Evolutionary conservation across 148 eudicot genomes (phyloP).

Genomic region (Oxyria digyna): DNA sequence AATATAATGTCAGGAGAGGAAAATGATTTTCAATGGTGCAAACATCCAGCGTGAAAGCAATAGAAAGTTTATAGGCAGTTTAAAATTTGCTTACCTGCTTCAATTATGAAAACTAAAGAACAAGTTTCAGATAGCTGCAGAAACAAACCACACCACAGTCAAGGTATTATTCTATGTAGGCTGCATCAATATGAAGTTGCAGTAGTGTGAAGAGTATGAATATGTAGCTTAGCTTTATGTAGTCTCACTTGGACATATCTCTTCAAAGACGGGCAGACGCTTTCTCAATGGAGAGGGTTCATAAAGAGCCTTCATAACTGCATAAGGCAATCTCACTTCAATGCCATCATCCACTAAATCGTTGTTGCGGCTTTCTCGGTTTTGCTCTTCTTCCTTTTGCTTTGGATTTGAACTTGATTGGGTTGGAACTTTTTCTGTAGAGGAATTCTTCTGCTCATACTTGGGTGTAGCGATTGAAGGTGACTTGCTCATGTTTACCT

Average conservation of each 20-base stretch:
- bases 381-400: neutral
- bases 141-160: no score
- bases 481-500: neutral
- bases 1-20: no score
- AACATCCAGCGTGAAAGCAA: no score
- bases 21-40: no score
- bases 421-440: no score
- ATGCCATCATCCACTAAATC: constrained; percentile 57
- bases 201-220: neutral
- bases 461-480: neutral
- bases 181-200: neutral
- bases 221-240: neutral
- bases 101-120: no score
- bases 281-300: constrained; percentile 19
- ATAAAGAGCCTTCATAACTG: constrained; percentile 29
- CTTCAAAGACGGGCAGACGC: constrained; percentile 45
- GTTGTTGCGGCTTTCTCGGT: constrained; percentile 16
- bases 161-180: no score
- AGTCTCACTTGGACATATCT: constrained; percentile 24
- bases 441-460: neutral
- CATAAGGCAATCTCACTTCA: constrained; percentile 21
- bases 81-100: no score
- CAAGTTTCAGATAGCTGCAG: no score
- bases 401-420: no score
- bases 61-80: no score